Evolutionary conservation across 768 basidiomycete species (phyloP).

Genomic region (Ramaria sp.): DNA sequence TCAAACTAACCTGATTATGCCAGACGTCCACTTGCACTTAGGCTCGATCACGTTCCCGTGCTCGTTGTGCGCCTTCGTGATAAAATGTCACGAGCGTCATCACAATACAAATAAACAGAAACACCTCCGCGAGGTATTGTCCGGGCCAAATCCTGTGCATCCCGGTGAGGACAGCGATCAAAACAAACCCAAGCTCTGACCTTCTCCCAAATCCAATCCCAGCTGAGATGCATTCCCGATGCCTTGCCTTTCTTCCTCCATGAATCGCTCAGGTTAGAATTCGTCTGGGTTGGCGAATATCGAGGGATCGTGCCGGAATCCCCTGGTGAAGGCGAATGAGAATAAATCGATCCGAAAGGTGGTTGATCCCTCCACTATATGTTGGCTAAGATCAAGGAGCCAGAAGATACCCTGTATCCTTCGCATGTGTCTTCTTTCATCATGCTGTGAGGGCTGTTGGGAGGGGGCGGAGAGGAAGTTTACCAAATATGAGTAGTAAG

Average conservation of each 20-base stretch:
- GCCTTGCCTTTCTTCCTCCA: not conserved
- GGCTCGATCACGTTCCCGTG: no score
- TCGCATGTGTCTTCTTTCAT: slow-evolving; percentile 16
- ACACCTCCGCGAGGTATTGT: not conserved
- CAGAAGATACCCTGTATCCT: slow-evolving; percentile 14
- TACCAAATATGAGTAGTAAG: no score
- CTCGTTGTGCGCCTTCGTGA: not conserved
- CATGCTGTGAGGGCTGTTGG: slow-evolving; percentile 5
- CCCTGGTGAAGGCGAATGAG: slow-evolving; percentile 7
- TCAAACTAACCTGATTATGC: no score
- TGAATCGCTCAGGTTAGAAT: slow-evolving; percentile 14
- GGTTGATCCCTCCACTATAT: slow-evolving; percentile 6
- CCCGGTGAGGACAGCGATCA: not conserved
- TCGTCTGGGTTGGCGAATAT: slow-evolving; percentile 14
- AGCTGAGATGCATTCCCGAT: not conserved
- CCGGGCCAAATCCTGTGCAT: not conserved
- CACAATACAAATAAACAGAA: not conserved
- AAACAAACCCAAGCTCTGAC: not conserved
- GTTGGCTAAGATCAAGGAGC: slow-evolving; percentile 12
- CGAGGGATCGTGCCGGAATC: slow-evolving; percentile 12
- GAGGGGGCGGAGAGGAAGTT: not conserved
- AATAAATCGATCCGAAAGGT: not conserved
- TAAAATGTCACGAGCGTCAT: not conserved
- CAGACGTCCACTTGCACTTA: no score
- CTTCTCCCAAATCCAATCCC: slow-evolving; percentile 3